Evolutionary conservation across 345 rosid genomes (phyloP).

Genomic region (Brassica cretica): DNA sequence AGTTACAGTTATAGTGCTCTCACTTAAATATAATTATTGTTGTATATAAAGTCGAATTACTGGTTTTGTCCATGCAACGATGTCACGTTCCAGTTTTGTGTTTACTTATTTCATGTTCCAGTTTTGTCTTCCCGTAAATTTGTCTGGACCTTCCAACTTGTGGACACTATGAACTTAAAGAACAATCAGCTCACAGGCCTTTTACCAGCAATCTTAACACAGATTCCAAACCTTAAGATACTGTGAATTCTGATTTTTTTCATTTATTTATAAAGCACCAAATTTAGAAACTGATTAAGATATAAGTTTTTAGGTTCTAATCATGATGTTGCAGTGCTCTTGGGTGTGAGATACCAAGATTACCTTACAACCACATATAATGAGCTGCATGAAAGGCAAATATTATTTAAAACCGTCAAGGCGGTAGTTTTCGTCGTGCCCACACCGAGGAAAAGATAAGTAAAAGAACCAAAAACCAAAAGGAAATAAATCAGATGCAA

Average conservation of each 20-base stretch:
- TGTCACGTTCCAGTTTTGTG: too few species aligned
- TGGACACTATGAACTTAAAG: constrained; percentile 61
- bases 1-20: too few species aligned
- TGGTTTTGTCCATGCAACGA: too few species aligned
- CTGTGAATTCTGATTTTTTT: constrained; percentile 50
- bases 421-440: not conserved
- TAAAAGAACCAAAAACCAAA: too few species aligned
- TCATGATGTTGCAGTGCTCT: constrained; percentile 54
- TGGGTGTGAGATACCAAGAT: constrained; percentile 87
- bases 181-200: constrained; percentile 82
- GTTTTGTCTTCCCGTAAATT: not conserved
- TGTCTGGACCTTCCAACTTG: not conserved
- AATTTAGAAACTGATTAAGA: not conserved
- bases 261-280: not conserved
- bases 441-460: not conserved
- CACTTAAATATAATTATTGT: too few species aligned
- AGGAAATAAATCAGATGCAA: not conserved
- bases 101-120: not conserved
- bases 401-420: not conserved
- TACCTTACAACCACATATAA: constrained; percentile 45
- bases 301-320: not conserved
- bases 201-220: constrained; percentile 83
- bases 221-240: constrained; percentile 77
- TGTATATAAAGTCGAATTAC: too few species aligned
- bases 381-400: not conserved